These are phyloP conservation scores for Leptographium flavum DNA, from an alignment of 2,329 filamentous ascomycete genomes.

Conservation along the genomic window DNA sequence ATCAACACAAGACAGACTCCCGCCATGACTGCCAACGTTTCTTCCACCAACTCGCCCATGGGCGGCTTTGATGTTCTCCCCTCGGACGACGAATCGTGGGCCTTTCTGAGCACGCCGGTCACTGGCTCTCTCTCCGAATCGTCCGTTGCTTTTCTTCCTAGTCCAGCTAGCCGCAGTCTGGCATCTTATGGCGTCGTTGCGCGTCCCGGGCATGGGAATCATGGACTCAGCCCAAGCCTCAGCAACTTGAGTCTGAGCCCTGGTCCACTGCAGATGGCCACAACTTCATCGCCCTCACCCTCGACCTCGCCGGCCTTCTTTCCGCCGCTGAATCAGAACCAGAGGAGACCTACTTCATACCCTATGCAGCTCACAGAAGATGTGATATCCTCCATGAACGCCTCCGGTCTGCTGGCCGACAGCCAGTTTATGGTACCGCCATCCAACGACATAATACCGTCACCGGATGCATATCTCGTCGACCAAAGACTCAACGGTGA, in stretches of 20 bases:
- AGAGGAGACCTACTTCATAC: slow-evolving; percentile 2
- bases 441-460: not conserved
- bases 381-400: not conserved
- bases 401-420: not conserved
- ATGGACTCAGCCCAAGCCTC: slow-evolving; percentile 19
- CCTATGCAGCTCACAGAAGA: slow-evolving; percentile 4
- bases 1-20: not conserved
- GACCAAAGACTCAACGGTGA: slow-evolving; percentile 9
- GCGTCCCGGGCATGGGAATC: slow-evolving; percentile 10
- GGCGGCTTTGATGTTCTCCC: slow-evolving; percentile 4
- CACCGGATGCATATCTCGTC: slow-evolving; percentile 1
- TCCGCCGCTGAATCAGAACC: not conserved
- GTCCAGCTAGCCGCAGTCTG: slow-evolving; percentile 36
- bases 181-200: slow-evolving; percentile 34
- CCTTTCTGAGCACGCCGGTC: slow-evolving; percentile 24
- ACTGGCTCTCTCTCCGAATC: slow-evolving; percentile 22
- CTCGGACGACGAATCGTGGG: slow-evolving; percentile 28
- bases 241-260: slow-evolving; percentile 17
- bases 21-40: slow-evolving; percentile 5
- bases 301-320: not conserved
- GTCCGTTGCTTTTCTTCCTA: slow-evolving; percentile 28
- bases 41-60: slow-evolving; percentile 4
- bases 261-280: slow-evolving; percentile 11
- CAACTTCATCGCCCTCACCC: slow-evolving; percentile 22
- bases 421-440: not conserved